Evolutionary conservation across 75 land plant genomes (phyloP).

Genomic region (Picea sitchensis): DNA sequence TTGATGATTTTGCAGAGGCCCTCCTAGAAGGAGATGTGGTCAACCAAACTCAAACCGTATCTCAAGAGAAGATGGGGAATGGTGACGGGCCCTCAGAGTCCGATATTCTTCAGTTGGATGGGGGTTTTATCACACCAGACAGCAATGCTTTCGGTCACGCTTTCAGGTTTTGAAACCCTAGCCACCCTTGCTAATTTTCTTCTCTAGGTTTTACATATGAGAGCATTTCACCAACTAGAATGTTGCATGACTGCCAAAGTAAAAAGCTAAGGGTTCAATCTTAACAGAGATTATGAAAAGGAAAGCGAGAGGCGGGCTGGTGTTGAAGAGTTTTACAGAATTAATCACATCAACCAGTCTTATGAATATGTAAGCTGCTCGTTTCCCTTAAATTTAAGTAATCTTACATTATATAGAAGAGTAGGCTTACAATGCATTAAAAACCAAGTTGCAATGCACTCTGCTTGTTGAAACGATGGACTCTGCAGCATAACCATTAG

Average conservation of each 20-base stretch:
- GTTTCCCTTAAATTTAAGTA: not conserved
- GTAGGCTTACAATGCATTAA: not conserved
- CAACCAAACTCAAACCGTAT: not conserved
- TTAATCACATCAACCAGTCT: conserved; percentile 65
- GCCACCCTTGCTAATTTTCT: not conserved
- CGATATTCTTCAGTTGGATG: conserved; percentile 33
- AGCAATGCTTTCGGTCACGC: conserved; percentile 60
- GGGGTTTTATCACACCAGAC: conserved; percentile 51
- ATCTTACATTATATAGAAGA: not conserved
- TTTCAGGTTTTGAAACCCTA: conserved; percentile 34
- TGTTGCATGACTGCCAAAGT: too few relatives aligned
- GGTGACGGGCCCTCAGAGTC: not conserved
- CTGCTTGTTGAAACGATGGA: not conserved
- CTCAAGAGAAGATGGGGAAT: too few relatives aligned
- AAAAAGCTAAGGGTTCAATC: too few relatives aligned
- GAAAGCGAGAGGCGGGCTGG: conserved; percentile 43
- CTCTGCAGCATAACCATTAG: not conserved
- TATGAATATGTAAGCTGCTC: conserved; percentile 42
- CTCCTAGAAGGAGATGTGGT: not conserved
- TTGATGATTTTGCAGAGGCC: not conserved
- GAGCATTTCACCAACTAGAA: not conserved
- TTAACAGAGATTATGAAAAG: conserved; percentile 53
- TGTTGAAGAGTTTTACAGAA: conserved; percentile 67
- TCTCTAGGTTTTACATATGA: too few relatives aligned
- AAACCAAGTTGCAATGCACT: not conserved